These are phyloP conservation scores for Mucor piriformis DNA, from an alignment of 371 early-diverging fungal species.

Conservation along the genomic window DNA sequence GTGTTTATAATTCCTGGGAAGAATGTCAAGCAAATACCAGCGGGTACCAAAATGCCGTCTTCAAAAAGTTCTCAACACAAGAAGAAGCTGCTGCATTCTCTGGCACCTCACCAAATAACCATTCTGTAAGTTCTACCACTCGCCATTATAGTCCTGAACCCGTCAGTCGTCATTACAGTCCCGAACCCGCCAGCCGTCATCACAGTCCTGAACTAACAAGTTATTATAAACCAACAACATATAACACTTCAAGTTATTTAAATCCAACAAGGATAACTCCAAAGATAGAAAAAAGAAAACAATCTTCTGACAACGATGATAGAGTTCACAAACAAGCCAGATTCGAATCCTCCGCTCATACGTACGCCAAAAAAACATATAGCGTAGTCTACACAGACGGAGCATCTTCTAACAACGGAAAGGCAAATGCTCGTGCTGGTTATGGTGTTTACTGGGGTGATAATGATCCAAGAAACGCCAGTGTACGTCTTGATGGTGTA, in stretches of 20 bases:
- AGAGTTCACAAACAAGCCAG: not conserved
- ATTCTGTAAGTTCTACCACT: not conserved
- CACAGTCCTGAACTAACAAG: too few relatives aligned
- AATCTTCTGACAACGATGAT: too few relatives aligned
- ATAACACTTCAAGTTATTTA: not conserved
- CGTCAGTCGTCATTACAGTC: too few relatives aligned
- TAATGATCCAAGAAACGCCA: slow-evolving; percentile 74
- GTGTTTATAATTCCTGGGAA: slow-evolving; percentile 62
- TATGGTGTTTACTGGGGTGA: slow-evolving; percentile 84
- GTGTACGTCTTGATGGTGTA: slow-evolving; percentile 60
- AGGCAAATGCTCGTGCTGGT: slow-evolving; percentile 66
- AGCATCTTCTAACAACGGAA: slow-evolving; percentile 72
- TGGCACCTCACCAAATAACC: not conserved
- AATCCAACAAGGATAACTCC: not conserved
- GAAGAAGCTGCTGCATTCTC: slow-evolving; percentile 57
- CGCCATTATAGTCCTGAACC: not conserved
- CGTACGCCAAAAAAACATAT: not conserved
- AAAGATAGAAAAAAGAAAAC: not conserved
- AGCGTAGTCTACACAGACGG: slow-evolving; percentile 57
- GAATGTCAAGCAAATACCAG: slow-evolving; percentile 63
- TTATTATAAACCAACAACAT: too few relatives aligned
- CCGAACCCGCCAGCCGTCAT: too few relatives aligned
- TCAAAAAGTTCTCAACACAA: slow-evolving; percentile 59
- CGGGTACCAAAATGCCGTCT: slow-evolving; percentile 57
- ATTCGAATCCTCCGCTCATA: not conserved